Conservation (phyloP, 2,329 filamentous ascomycete genomes). For the Hypoxylon sp. region DNA sequence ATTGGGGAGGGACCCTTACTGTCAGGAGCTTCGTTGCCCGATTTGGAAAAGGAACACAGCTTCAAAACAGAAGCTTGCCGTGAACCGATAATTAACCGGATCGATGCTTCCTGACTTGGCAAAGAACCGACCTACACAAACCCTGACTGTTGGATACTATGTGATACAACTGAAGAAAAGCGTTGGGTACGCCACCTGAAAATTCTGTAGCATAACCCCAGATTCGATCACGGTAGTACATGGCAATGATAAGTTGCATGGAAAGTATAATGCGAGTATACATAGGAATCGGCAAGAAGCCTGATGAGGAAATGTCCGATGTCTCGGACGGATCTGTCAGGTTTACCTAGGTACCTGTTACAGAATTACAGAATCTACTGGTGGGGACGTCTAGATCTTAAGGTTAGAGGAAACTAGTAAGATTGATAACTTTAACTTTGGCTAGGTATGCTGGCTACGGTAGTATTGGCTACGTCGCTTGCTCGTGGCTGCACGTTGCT, state of each 20-base stretch:
- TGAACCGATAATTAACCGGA: slow-evolving; percentile 22
- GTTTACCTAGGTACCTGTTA: too few species aligned
- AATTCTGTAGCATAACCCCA: slow-evolving; percentile 6
- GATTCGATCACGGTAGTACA: background rate
- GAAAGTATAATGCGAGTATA: slow-evolving; percentile 1
- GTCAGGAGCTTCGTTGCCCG: slow-evolving; percentile 16
- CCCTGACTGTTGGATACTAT: slow-evolving; percentile 23
- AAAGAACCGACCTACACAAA: slow-evolving; percentile 12
- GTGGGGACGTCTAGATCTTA: slow-evolving; percentile 23
- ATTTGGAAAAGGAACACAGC: slow-evolving; percentile 12
- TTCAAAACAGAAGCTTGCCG: slow-evolving; percentile 14
- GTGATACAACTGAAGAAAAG: background rate
- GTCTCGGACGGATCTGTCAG: background rate
- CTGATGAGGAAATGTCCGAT: slow-evolving; percentile 16
- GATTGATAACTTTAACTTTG: slow-evolving; percentile 14
- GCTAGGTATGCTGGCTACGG: background rate
- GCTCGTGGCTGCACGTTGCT: background rate
- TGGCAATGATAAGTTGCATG: slow-evolving; percentile 2
- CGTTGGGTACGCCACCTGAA: slow-evolving; percentile 3
- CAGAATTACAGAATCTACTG: background rate
- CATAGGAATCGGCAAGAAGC: slow-evolving; percentile 10
- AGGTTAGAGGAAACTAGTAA: slow-evolving; percentile 17
- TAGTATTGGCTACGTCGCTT: slow-evolving; percentile 2
- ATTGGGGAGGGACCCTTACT: slow-evolving; percentile 6
- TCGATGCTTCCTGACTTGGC: slow-evolving; percentile 21